Conservation (phyloP, 2,329 filamentous ascomycete species). For the Trichoderma sp. region DNA sequence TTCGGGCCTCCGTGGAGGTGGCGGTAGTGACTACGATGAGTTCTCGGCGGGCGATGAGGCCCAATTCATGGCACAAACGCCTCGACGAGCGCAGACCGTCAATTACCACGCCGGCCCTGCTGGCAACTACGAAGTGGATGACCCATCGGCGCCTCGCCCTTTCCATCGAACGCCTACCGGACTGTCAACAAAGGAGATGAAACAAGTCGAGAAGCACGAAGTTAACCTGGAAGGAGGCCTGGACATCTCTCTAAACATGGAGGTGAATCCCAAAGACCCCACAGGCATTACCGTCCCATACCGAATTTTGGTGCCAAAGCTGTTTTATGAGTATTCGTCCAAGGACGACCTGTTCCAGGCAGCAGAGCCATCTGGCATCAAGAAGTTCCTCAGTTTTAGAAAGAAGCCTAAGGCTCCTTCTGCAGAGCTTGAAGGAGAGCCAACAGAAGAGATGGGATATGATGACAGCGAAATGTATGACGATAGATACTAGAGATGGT, state of each 20-base stretch:
- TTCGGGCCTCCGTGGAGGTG: slow-evolving; percentile 41
- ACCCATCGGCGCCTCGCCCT: slow-evolving; percentile 30
- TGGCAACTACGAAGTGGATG: slow-evolving; percentile 25
- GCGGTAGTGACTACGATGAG: slow-evolving; percentile 46
- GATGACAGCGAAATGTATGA: slow-evolving; percentile 27
- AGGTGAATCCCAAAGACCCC: slow-evolving; percentile 81
- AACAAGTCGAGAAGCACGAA: slow-evolving; percentile 50
- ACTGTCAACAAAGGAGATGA: slow-evolving; percentile 59
- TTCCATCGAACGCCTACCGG: slow-evolving; percentile 72
- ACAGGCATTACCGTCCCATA: slow-evolving; percentile 87
- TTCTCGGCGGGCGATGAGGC: slow-evolving; percentile 56
- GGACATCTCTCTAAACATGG: slow-evolving; percentile 84
- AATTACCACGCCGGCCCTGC: slow-evolving; percentile 25
- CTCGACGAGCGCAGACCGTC: slow-evolving; percentile 32
- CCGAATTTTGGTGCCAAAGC: slow-evolving; percentile 75
- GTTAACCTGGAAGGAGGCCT: slow-evolving; percentile 81
- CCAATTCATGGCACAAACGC: slow-evolving; percentile 49
- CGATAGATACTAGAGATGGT: slow-evolving; percentile 18
- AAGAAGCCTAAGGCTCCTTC: slow-evolving; percentile 32
- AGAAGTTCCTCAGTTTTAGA: slow-evolving; percentile 45
- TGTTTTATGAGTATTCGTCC: slow-evolving; percentile 58
- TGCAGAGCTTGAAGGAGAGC: slow-evolving; percentile 21
- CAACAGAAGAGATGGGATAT: slow-evolving; percentile 26
- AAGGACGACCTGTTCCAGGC: slow-evolving; percentile 37
- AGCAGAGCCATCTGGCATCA: slow-evolving; percentile 39